phyloP scores from a whole-genome alignment of 345 rosid species.

The Eucalyptus guilfoylei region DNA sequence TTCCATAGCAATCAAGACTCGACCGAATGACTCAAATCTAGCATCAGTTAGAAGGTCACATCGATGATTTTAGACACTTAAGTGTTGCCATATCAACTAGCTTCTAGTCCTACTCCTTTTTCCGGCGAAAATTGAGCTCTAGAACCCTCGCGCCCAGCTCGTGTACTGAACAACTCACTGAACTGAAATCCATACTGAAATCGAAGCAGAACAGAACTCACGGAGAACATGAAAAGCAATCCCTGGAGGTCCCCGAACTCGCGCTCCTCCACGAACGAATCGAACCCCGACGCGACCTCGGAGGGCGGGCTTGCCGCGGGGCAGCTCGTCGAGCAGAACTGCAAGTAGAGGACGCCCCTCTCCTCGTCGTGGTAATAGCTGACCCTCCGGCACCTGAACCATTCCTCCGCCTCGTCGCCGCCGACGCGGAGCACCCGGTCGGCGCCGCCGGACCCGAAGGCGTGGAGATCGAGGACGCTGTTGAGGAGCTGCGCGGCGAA shows the following conservation, averaged over 20 bases:
- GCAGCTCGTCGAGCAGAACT: slow-evolving; percentile 46
- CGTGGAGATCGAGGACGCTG: slow-evolving; percentile 45
- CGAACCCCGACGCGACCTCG: slow-evolving; percentile 21
- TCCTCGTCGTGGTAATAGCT: slow-evolving; percentile 58
- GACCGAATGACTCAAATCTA: background rate
- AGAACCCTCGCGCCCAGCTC: background rate
- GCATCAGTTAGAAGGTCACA: background rate
- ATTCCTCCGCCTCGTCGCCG: slow-evolving; percentile 32
- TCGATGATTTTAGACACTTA: background rate
- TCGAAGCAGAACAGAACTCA: slow-evolving; percentile 21
- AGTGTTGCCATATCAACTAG: background rate
- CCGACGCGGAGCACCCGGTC: slow-evolving; percentile 20
- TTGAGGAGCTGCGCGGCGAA: slow-evolving; percentile 55
- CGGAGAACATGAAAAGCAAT: slow-evolving; percentile 80
- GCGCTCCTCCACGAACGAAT: slow-evolving; percentile 36
- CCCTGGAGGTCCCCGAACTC: slow-evolving; percentile 83
- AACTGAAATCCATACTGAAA: background rate
- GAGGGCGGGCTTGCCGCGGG: slow-evolving; percentile 17
- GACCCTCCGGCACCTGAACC: slow-evolving; percentile 58
- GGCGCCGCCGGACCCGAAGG: slow-evolving; percentile 54
- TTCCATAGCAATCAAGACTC: background rate
- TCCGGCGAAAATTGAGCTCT: background rate
- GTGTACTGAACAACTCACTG: background rate
- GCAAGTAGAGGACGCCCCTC: slow-evolving; percentile 55
- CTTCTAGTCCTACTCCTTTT: background rate